phyloP scores from a whole-genome alignment of 352 stramenopile species.

The Globisporangium barbulae region DNA sequence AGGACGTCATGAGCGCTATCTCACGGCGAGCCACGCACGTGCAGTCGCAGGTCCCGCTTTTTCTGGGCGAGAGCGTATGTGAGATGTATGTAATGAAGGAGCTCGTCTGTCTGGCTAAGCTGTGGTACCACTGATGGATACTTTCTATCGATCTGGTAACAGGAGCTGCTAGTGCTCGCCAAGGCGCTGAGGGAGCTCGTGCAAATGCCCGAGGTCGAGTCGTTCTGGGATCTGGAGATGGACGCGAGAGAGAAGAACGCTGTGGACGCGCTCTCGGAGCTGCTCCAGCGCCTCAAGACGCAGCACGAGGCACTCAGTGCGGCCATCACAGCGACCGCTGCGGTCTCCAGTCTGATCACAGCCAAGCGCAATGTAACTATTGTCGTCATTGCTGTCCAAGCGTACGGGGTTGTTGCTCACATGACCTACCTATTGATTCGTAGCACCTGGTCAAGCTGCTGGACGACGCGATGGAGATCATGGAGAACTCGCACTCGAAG shows the following conservation, averaged over 20 bases:
- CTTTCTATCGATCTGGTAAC: background rate
- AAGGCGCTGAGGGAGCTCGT: constrained; percentile 17
- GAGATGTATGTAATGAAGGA: background rate
- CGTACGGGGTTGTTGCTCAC: background rate
- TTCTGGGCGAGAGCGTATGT: constrained; percentile 23
- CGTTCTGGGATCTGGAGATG: constrained; percentile 19
- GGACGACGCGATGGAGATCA: constrained; percentile 30
- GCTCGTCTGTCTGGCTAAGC: no score
- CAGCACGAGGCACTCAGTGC: background rate
- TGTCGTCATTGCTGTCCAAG: background rate
- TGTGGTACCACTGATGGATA: background rate
- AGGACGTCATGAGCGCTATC: constrained; percentile 12
- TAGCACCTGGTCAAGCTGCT: constrained; percentile 33
- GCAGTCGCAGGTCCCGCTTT: constrained; percentile 11
- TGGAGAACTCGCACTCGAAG: constrained; percentile 36
- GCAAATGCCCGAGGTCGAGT: constrained; percentile 14
- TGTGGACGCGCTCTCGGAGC: constrained; percentile 6
- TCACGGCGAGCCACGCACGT: constrained; percentile 4
- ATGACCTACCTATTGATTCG: background rate
- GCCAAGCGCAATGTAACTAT: constrained; percentile 20
- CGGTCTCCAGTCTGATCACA: constrained; percentile 15
- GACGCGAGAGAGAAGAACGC: constrained; percentile 12
- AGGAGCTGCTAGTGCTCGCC: constrained; percentile 20
- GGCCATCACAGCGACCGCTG: constrained; percentile 9
- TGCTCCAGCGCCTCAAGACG: constrained; percentile 13